Percentiles rank a stretch among this genome's conserved stretches.
Evolutionary conservation across 192 early-diverging fungal genomes (phyloP).

Genomic region (Podila clonocystis): DNA sequence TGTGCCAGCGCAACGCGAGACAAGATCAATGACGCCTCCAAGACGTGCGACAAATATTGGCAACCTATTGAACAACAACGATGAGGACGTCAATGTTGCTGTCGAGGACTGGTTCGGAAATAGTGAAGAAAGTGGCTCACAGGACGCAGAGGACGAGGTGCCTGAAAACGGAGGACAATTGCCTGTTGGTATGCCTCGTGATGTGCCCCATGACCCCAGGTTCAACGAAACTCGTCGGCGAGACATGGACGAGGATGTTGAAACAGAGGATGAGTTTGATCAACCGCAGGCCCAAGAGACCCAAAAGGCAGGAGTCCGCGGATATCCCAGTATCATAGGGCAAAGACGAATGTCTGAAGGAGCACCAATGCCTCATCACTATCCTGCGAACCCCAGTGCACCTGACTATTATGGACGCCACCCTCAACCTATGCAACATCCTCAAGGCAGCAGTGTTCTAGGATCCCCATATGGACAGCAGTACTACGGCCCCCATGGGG

Average conservation of each 20-base stretch:
- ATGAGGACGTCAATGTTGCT: conserved; percentile 44
- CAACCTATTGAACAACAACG: conserved; percentile 46
- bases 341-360: conserved; percentile 23
- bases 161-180: conserved; percentile 1
- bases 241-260: conserved; percentile 19
- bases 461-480: conserved; percentile 37
- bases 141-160: conserved; percentile 3
- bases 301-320: background rate
- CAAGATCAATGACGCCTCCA: conserved; percentile 17
- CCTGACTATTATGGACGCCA: conserved; percentile 17
- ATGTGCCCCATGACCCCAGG: background rate
- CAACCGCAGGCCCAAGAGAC: background rate
- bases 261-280: conserved; percentile 35
- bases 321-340: background rate
- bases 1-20: background rate
- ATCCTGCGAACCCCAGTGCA: background rate
- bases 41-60: conserved; percentile 46
- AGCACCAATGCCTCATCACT: background rate
- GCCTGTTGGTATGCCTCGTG: no score
- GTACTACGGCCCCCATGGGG: conserved; percentile 17
- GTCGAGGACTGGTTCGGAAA: conserved; percentile 47
- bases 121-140: conserved; percentile 14
- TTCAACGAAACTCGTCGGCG: background rate
- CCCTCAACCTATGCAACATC: conserved; percentile 5
- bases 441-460: conserved; percentile 1